Evolutionary conservation across 768 basidiomycete species (phyloP), one percentile per base, ranked within the genome.

Genomic region (Lactarius akahatsu): DNA sequence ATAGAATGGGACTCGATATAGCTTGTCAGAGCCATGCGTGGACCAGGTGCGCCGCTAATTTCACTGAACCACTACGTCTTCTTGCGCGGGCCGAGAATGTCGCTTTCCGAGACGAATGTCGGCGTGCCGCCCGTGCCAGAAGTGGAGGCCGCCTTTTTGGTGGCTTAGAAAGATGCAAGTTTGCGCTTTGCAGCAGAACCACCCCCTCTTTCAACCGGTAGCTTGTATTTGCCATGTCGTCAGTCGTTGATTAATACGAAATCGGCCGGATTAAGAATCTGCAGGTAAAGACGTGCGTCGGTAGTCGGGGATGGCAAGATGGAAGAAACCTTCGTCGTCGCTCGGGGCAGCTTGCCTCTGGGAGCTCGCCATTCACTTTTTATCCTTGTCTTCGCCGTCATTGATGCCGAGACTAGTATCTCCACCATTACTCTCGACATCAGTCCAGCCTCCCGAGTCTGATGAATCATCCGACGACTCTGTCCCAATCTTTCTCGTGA

Each of bases 201-300:
- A 5, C 88, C 89, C 2, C 87, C 86, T 28, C 76, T 77, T 73
- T 92, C 86, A 7, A 91, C 87, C 0, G 20, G 91, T 92, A 0
- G 89, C 92, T 77, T 93, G 83, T 59, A 93, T 82, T 2, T 90
- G 88, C 23, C 98, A 36, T 36, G 10, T 36, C 36, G 11, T 36
- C 10, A 86, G 71, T 97, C 93, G 73, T 92, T 91, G 61, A 98
- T 82, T 60, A 97, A 77, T 0, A 91, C 91, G 74, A 98, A 99
- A 76, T 50, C 11, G 23, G 47, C 47, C 23, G 23, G 47, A n/a
- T 11, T 26, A 26, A 98, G 85, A 72, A 99, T 98, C 94, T 97
- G 70, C 28, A 41, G 4, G 13, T 7, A 52, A 16, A 15, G 50
- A n/a, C 11, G 34, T 23, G 57, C 38, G 56, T 56, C 65, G 58